phyloP scores from a whole-genome alignment of 2,329 filamentous ascomycete genomes.

The Emergomyces pasteurianus region DNA sequence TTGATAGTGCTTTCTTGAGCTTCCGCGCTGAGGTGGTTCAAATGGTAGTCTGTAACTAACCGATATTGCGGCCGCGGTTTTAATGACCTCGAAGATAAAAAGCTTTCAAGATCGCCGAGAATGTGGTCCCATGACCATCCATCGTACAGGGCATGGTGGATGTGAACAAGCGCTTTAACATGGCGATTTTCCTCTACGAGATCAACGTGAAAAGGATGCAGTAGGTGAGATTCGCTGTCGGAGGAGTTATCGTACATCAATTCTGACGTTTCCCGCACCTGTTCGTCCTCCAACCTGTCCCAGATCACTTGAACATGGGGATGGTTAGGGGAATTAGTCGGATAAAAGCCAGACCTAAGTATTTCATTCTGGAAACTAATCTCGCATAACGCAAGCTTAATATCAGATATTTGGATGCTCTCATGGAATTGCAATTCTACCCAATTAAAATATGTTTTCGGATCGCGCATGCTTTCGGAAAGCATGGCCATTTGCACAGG shows the following conservation, averaged over 20 bases:
- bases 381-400: slow-evolving; percentile 39
- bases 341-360: slow-evolving; percentile 60
- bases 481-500: slow-evolving; percentile 71
- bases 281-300: slow-evolving; percentile 34
- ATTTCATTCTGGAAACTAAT: slow-evolving; percentile 50
- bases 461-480: slow-evolving; percentile 52
- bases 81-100: slow-evolving; percentile 31
- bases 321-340: slow-evolving; percentile 32
- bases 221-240: slow-evolving; percentile 23
- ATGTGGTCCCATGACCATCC: slow-evolving; percentile 84
- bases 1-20: slow-evolving; percentile 35
- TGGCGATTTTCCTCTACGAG: slow-evolving; percentile 25
- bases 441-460: slow-evolving; percentile 64
- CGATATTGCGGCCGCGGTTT: slow-evolving; percentile 47
- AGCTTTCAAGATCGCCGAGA: slow-evolving; percentile 49
- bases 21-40: slow-evolving; percentile 15
- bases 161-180: slow-evolving; percentile 36
- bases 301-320: slow-evolving; percentile 55
- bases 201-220: slow-evolving; percentile 54
- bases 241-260: slow-evolving; percentile 31
- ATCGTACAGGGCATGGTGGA: slow-evolving; percentile 82
- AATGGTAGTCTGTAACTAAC: slow-evolving; percentile 43
- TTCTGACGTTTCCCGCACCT: slow-evolving; percentile 33
- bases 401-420: slow-evolving; percentile 21
- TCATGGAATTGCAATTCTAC: slow-evolving; percentile 50